Percentiles rank a stretch among this genome's conserved stretches.
phyloP scores from a whole-genome alignment of 2,329 filamentous ascomycete genomes.

The Clarireedia monteithiana region DNA sequence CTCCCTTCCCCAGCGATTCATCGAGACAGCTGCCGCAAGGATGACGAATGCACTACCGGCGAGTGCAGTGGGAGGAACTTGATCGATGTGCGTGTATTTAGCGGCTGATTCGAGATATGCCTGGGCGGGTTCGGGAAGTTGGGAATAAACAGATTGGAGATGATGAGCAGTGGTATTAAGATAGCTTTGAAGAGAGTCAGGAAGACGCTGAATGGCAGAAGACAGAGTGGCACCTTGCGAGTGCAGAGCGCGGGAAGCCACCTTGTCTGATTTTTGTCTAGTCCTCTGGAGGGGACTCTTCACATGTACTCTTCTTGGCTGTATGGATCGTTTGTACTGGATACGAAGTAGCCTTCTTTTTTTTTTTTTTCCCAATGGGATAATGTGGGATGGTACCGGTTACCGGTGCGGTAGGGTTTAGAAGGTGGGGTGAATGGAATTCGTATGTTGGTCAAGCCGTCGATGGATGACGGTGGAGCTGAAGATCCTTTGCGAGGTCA shows the following conservation, averaged over 20 bases:
- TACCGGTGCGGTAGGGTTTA: not conserved
- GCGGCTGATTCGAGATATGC: constrained; percentile 22
- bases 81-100: constrained; percentile 25
- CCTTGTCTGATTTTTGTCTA: constrained; percentile 24
- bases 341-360: not conserved
- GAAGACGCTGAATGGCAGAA: constrained; percentile 49
- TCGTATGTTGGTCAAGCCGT: not conserved
- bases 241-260: constrained; percentile 40
- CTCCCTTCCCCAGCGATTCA: constrained; percentile 28
- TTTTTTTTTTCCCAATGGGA: not conserved
- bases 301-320: not conserved
- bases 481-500: not conserved
- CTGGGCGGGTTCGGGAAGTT: constrained; percentile 23
- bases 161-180: constrained; percentile 45
- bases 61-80: constrained; percentile 20
- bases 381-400: not conserved
- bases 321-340: not conserved
- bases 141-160: constrained; percentile 38
- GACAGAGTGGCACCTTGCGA: constrained; percentile 50
- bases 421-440: not conserved
- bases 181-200: constrained; percentile 42
- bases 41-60: constrained; percentile 21
- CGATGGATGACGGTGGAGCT: not conserved
- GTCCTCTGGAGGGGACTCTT: constrained; percentile 3
- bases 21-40: constrained; percentile 24